Evolutionary conservation across 305 asterid genomes (phyloP).

Genomic region (Withania somnifera): DNA sequence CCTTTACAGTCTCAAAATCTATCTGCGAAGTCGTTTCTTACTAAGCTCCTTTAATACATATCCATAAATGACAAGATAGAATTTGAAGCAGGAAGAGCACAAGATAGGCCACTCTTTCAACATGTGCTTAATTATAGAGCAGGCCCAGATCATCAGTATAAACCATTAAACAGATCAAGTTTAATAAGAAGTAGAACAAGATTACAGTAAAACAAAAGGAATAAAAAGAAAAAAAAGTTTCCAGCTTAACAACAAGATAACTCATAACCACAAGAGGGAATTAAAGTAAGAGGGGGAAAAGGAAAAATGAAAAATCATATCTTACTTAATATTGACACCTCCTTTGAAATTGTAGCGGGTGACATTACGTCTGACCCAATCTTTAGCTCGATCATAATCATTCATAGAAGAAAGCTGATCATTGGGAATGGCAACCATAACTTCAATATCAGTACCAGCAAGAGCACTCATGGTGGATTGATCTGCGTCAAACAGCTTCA

Average conservation of each 20-base stretch:
- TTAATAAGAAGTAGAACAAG: background rate
- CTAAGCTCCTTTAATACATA: background rate
- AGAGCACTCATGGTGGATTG: slow-evolving; percentile 56
- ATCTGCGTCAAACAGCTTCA: slow-evolving; percentile 79
- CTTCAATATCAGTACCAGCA: slow-evolving; percentile 57
- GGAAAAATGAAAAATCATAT: background rate
- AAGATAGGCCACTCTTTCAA: background rate
- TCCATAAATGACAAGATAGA: background rate
- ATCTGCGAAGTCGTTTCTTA: background rate
- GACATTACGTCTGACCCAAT: slow-evolving; percentile 66
- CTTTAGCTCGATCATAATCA: slow-evolving; percentile 47
- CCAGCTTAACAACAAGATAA: too few relatives aligned
- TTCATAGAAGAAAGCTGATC: slow-evolving; percentile 60
- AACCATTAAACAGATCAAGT: background rate
- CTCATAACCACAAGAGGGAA: too few relatives aligned
- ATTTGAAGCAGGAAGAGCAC: background rate
- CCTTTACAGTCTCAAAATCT: background rate
- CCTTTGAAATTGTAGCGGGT: slow-evolving; percentile 55
- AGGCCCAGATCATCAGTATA: background rate
- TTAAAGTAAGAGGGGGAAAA: too few relatives aligned
- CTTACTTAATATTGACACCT: slow-evolving; percentile 73
- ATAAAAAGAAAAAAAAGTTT: too few relatives aligned
- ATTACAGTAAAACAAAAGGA: too few relatives aligned
- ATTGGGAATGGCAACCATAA: slow-evolving; percentile 90
- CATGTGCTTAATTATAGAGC: background rate